Base-by-base conservation (phyloP, 148 eudicot species). In the Drosera capensis region DNA sequence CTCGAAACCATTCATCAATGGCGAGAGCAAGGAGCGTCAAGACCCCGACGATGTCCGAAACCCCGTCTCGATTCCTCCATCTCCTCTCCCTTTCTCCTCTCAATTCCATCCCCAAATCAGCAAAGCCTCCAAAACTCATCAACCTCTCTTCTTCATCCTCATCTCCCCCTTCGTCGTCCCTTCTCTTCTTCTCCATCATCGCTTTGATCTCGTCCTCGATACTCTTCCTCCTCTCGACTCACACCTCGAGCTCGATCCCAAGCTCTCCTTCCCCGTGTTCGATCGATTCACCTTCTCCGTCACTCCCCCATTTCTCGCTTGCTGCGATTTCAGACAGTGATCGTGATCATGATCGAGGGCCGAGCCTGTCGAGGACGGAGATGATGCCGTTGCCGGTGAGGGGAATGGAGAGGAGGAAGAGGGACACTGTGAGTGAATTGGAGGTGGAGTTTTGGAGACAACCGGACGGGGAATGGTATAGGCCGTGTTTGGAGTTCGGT, bases 311-410 rank as follows among this genome's bases (percentile, higher is more conserved):
- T 0, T 61, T 66, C 40, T 67, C 68, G 14, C 46, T 71, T 3
- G 56, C 68, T n/a, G 38, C 79, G 9, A 36, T 70, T 3, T n/a
- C n/a, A n/a, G 38, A 70, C 16, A 14, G 29, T 0, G 59, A 53
- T 2, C 14, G 15, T 8, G 16, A 16, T 5, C 53, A 48, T 0
- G 34, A 52, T 2, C 48, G 43, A 2, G 40, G 16, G 8, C 25
- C 59, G 2, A 68, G 57, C 1, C 44, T 77, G 18, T 62, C 70
- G 0, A 56, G 28, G 3, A 67, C 70, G 7, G 70, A 59, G 26
- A 75, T 78, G 78, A 63, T 67, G 13, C 95, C 92, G 0, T 55
- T 85, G 31, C 95, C 86, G 4, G 55, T 65, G 0, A 80, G 64
- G 13, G 57, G 73, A 20, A 12, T 66, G 0, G 25, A 40, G 0